A percentile compares a stretch with the other conserved stretches of the same genome.
Evolutionary conservation across 2,329 filamentous ascomycete genomes (phyloP).

Genomic region (Hypoxylon sp.): DNA sequence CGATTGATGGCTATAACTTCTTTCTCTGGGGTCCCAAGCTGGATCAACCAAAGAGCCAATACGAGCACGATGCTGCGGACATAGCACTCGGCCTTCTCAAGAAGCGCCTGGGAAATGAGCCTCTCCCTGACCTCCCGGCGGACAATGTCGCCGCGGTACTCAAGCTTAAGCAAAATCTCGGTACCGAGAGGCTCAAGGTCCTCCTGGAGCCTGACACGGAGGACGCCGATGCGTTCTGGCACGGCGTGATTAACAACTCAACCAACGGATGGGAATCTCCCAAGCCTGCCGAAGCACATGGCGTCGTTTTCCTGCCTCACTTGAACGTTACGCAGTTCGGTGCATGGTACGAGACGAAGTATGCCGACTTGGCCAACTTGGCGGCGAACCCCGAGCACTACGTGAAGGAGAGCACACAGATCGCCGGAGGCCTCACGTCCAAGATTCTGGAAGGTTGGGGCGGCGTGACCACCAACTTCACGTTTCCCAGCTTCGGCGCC

Average conservation of each 20-base stretch:
- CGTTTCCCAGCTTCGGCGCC: constrained; percentile 51
- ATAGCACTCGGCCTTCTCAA: constrained; percentile 26
- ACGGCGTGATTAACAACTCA: constrained; percentile 38
- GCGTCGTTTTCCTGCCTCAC: constrained; percentile 46
- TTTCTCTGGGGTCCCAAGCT: constrained; percentile 33
- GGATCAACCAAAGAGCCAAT: constrained; percentile 31
- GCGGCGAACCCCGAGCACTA: constrained; percentile 51
- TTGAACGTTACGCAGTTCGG: constrained; percentile 46
- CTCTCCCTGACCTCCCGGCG: constrained; percentile 21
- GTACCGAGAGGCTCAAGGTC: constrained; percentile 42
- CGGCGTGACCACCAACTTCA: constrained; percentile 54
- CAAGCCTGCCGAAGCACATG: constrained; percentile 45
- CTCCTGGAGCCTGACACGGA: constrained; percentile 45
- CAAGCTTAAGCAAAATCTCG: constrained; percentile 45
- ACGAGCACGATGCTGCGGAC: constrained; percentile 35
- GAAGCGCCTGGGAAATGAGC: constrained; percentile 22
- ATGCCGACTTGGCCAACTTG: constrained; percentile 48
- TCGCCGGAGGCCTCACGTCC: constrained; percentile 34
- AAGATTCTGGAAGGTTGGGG: constrained; percentile 50
- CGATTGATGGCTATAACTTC: constrained; percentile 35
- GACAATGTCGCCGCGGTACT: constrained; percentile 32
- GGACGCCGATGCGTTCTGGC: constrained; percentile 46
- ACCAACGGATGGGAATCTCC: constrained; percentile 40
- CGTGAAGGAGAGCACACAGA: constrained; percentile 42
- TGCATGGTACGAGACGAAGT: constrained; percentile 43